phyloP scores from a whole-genome alignment of 148 eudicot genomes.

The Drosera capensis region DNA sequence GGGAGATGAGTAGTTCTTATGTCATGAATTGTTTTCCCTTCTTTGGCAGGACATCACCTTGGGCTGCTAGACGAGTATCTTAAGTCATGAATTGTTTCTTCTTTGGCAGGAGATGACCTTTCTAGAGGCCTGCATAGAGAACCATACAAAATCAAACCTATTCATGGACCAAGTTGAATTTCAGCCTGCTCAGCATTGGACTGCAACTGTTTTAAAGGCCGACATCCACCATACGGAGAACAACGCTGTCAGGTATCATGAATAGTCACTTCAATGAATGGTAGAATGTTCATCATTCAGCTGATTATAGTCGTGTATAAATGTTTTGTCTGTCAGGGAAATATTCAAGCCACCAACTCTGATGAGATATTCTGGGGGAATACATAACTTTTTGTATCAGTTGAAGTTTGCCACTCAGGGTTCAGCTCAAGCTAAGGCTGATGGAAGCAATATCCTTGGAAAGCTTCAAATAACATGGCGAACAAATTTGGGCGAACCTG shows the following conservation, averaged over 20 bases:
- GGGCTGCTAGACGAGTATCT: too few species aligned
- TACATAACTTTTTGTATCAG: slow-evolving; percentile 71
- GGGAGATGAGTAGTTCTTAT: too few species aligned
- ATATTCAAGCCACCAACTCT: slow-evolving; percentile 65
- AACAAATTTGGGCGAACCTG: slow-evolving; percentile 97
- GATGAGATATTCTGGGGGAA: slow-evolving; percentile 88
- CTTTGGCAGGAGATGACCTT: slow-evolving; percentile 63
- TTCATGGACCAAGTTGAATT: slow-evolving; percentile 99
- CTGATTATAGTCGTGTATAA: background rate
- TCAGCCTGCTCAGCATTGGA: slow-evolving; percentile 89
- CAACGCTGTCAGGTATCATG: slow-evolving; percentile 32
- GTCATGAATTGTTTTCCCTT: too few species aligned
- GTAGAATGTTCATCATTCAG: background rate
- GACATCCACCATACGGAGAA: slow-evolving; percentile 35
- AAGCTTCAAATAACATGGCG: slow-evolving; percentile 99
- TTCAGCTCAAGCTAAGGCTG: slow-evolving; percentile 36
- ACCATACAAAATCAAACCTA: slow-evolving; percentile 84
- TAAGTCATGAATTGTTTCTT: background rate
- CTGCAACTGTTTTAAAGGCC: slow-evolving; percentile 54
- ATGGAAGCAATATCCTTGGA: slow-evolving; percentile 83
- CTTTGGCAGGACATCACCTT: too few species aligned
- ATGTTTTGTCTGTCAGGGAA: slow-evolving; percentile 29
- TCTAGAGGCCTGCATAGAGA: slow-evolving; percentile 93
- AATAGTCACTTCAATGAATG: slow-evolving; percentile 2
- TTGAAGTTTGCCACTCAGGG: slow-evolving; percentile 51